A percentile compares a stretch with the other conserved stretches of the same genome.
Conservation (phyloP, 306 rosid species). For the Lithocarpus polystachyus region DNA sequence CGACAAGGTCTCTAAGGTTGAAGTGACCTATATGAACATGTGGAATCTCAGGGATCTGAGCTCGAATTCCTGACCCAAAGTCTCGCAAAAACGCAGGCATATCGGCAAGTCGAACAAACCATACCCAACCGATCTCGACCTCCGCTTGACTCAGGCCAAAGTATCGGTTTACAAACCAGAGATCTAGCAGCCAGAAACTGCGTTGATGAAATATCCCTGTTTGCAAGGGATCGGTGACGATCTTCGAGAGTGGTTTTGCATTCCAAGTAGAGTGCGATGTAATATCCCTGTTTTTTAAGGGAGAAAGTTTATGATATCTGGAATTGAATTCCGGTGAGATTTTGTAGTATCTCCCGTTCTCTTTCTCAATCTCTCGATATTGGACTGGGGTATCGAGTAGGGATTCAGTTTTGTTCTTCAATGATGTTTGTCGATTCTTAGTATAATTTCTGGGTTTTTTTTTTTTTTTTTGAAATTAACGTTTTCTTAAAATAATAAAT, state of each 20-base stretch:
- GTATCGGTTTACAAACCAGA: constrained; percentile 26
- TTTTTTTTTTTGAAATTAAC: too few species aligned
- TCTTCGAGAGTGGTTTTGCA: constrained; percentile 48
- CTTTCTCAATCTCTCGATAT: too few species aligned
- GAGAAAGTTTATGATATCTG: constrained; percentile 24
- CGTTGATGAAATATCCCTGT: constrained; percentile 87
- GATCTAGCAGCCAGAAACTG: constrained; percentile 50
- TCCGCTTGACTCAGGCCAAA: constrained; percentile 59
- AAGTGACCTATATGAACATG: constrained; percentile 49
- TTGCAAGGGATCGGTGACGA: constrained; percentile 78
- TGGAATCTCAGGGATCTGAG: constrained; percentile 46
- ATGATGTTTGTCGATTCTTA: too few species aligned
- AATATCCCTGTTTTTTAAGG: constrained; percentile 17
- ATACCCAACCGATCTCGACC: constrained; percentile 60
- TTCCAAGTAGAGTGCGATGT: constrained; percentile 16
- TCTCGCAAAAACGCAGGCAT: constrained; percentile 59
- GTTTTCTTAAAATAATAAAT: too few species aligned
- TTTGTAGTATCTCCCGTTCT: constrained; percentile 27
- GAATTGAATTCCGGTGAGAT: constrained; percentile 51
- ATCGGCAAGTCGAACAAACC: constrained; percentile 27
- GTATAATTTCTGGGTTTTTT: too few species aligned
- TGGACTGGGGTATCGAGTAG: too few species aligned
- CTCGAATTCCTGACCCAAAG: constrained; percentile 31
- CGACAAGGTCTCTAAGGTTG: constrained; percentile 63
- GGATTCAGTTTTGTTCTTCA: too few species aligned